A percentile compares a stretch with the other conserved stretches of the same genome.
phyloP scores from a whole-genome alignment of 2,329 filamentous ascomycete species.

The Biscogniauxia marginata region DNA sequence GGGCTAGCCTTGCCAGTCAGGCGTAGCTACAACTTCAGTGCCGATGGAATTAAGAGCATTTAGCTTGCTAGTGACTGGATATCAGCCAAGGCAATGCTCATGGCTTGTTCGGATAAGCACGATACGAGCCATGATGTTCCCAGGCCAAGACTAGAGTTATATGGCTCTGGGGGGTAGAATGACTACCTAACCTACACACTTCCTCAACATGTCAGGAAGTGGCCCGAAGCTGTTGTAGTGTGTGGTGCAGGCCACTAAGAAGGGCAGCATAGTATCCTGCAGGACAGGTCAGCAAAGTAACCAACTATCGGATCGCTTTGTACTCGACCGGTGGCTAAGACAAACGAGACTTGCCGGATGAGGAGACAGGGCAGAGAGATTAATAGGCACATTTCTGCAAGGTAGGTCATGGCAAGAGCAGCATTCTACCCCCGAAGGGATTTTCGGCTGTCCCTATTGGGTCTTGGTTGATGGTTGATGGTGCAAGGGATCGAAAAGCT shows the following conservation, averaged over 20 bases:
- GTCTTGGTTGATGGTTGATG: background rate
- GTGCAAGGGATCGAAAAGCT: background rate
- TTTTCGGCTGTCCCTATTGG: background rate
- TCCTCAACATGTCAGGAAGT: background rate
- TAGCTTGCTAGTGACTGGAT: background rate
- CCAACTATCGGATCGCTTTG: conserved; percentile 6
- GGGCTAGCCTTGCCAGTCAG: background rate
- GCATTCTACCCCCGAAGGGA: background rate
- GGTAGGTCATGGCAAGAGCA: background rate
- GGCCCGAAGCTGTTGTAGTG: background rate
- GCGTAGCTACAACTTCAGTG: background rate
- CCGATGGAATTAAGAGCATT: background rate
- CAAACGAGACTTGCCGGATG: background rate
- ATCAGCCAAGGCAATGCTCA: background rate
- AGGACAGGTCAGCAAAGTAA: conserved; percentile 7
- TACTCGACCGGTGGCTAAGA: background rate
- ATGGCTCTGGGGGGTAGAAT: background rate
- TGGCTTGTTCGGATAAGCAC: background rate
- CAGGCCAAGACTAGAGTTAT: background rate
- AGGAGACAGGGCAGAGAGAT: background rate
- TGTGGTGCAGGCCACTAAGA: background rate
- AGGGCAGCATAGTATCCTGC: background rate
- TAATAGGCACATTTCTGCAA: conserved; percentile 2
- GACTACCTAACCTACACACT: background rate
- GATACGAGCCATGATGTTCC: background rate